Conservation (phyloP, 495 filamentous ascomycete genomes). For the Hyaloscypha variabilis region DNA sequence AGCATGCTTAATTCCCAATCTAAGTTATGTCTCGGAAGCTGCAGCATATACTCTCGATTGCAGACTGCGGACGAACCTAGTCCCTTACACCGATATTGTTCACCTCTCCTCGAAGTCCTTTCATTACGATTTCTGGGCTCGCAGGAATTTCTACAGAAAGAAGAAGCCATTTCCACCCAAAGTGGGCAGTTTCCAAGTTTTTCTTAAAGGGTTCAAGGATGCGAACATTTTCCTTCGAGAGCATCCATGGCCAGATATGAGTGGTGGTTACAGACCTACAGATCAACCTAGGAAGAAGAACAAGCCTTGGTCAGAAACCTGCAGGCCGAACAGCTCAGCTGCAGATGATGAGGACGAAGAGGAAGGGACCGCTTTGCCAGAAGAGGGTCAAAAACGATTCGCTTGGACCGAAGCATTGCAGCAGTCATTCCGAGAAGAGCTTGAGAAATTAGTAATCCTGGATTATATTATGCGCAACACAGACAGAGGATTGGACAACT, state of each 20-base stretch:
- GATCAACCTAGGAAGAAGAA: conserved; percentile 71
- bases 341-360: conserved; percentile 77
- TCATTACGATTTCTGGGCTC: conserved; percentile 97
- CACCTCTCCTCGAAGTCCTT: conserved; percentile 95
- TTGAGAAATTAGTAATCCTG: conserved; percentile 96
- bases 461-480: conserved; percentile 99
- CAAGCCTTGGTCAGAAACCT: conserved; percentile 82
- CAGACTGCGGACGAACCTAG: conserved; percentile 85
- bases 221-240: conserved; percentile 94
- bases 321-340: conserved; percentile 66
- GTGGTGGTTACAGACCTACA: conserved; percentile 71
- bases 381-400: conserved; percentile 58
- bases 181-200: conserved; percentile 95
- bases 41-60: conserved; percentile 94
- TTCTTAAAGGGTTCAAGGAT: conserved; percentile 94
- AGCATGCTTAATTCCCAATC: conserved; percentile 95
- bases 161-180: conserved; percentile 89
- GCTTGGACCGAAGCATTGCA: conserved; percentile 89
- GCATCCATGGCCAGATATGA: conserved; percentile 95
- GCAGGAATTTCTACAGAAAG: conserved; percentile 83
- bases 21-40: conserved; percentile 98
- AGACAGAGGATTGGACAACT: conserved; percentile 95
- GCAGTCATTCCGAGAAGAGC: conserved; percentile 89
- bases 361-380: conserved; percentile 45
- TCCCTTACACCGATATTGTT: conserved; percentile 95